phyloP scores from a whole-genome alignment of 106 monocot species.

The Allium fistulosum region DNA sequence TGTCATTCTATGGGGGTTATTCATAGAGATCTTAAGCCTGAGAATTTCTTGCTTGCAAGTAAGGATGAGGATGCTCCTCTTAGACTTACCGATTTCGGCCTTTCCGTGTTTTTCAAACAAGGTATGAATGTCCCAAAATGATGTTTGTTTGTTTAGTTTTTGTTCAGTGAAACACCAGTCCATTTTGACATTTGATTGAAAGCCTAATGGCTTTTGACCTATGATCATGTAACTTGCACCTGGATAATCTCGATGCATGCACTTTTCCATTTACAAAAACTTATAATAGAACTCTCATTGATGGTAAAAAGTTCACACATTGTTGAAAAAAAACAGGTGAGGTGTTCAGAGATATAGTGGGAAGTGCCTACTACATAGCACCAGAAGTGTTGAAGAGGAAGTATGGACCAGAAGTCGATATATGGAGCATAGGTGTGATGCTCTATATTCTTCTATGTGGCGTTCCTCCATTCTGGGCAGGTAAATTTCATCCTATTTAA shows the following conservation, averaged over 20 bases:
- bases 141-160: too few species aligned
- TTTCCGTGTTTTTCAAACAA: conserved; percentile 71
- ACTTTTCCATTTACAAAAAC: too few species aligned
- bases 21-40: conserved; percentile 57
- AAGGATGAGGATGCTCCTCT: conserved; percentile 48
- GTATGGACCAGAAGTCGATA: conserved; percentile 55
- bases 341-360: conserved; percentile 49
- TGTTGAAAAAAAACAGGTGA: conserved; percentile 22
- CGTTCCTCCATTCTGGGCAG: conserved; percentile 68
- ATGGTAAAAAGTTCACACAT: not conserved
- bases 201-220: too few species aligned
- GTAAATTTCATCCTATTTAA: conserved; percentile 3
- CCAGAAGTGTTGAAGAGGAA: conserved; percentile 57
- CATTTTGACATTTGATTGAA: too few species aligned
- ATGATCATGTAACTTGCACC: too few species aligned
- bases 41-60: conserved; percentile 48
- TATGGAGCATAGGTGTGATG: conserved; percentile 63
- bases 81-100: conserved; percentile 54
- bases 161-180: too few species aligned
- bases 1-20: conserved; percentile 62
- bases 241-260: too few species aligned
- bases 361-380: conserved; percentile 61
- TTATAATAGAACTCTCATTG: not conserved
- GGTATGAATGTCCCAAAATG: conserved; percentile 9
- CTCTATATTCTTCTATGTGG: conserved; percentile 58